Percentiles rank a stretch among this genome's conserved stretches.
These are phyloP conservation scores for Dactylellina haptotyla DNA, from an alignment of 2,329 filamentous ascomycete species.

Conservation along the genomic window DNA sequence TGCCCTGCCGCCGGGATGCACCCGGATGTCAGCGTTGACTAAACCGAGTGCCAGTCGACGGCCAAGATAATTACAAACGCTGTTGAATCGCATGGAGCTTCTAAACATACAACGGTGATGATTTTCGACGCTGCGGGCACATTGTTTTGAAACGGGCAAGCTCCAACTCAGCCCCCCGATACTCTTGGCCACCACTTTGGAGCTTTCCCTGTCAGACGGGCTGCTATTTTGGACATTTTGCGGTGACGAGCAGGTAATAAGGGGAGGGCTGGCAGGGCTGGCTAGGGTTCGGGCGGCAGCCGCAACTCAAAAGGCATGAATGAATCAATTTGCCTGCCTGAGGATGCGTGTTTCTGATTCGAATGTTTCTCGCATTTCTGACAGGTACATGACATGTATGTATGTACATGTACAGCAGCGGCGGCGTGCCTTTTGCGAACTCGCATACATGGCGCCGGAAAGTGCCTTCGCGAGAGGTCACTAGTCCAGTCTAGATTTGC, in stretches of 20 bases:
- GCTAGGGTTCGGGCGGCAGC: conserved; percentile 3
- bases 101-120: no score
- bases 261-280: not conserved
- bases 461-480: not conserved
- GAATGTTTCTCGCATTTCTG: not conserved
- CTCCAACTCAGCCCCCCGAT: not conserved
- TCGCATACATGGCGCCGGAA: not conserved
- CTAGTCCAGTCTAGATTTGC: not conserved
- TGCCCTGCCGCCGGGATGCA: no score
- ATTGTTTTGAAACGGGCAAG: no score
- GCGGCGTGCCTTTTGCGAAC: no score
- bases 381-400: not conserved
- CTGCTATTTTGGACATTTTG: conserved; percentile 31
- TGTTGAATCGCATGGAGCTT: no score
- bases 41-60: no score
- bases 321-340: not conserved
- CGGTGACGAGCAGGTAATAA: not conserved
- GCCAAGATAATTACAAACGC: no score
- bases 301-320: no score
- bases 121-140: no score
- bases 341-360: not conserved
- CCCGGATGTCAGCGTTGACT: no score
- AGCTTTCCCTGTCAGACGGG: conserved; percentile 14
- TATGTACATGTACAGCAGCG: not conserved
- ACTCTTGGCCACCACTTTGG: conserved; percentile 7